A percentile compares a stretch with the other conserved stretches of the same genome.
phyloP scores from a whole-genome alignment of 768 basidiomycete species.

The Dioszegia crocea region DNA sequence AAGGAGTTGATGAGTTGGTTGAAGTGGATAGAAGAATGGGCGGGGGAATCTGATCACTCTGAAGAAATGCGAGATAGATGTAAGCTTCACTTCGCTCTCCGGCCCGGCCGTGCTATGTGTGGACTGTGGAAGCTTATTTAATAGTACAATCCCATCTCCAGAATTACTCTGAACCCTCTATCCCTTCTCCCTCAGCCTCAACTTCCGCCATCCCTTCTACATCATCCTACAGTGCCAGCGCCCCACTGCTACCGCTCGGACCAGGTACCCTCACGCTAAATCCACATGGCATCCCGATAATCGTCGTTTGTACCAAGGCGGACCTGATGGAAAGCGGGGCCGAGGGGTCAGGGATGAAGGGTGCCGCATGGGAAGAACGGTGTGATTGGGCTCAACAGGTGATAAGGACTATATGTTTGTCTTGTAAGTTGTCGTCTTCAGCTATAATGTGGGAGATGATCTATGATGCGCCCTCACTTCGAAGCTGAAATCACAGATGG shows the following conservation, averaged over 20 bases:
- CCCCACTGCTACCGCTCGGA: constrained; percentile 73
- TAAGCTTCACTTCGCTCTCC: constrained; percentile 51
- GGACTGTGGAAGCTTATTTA: background rate
- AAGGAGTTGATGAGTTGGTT: constrained; percentile 82
- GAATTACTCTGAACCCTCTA: constrained; percentile 78
- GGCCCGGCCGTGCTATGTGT: no score
- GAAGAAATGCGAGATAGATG: constrained; percentile 80
- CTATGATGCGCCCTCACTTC: no score
- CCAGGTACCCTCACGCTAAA: constrained; percentile 84
- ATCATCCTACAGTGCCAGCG: constrained; percentile 30
- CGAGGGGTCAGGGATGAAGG: constrained; percentile 77
- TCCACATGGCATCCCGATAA: constrained; percentile 69
- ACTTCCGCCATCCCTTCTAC: constrained; percentile 50
- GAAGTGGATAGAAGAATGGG: constrained; percentile 77
- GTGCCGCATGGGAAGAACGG: constrained; percentile 69
- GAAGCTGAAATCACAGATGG: constrained; percentile 62
- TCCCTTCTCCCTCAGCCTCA: constrained; percentile 53
- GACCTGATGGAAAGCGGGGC: constrained; percentile 77
- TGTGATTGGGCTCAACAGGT: constrained; percentile 94
- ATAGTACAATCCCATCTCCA: constrained; percentile 83
- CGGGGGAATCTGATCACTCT: constrained; percentile 53
- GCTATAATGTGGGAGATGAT: no score
- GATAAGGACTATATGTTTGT: constrained; percentile 84
- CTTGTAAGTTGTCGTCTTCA: constrained; percentile 61
- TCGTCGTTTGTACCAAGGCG: constrained; percentile 87